Percentiles rank a stretch among this genome's conserved stretches.
Evolutionary conservation across 768 basidiomycete genomes (phyloP).

Genomic region (Russula sp.): DNA sequence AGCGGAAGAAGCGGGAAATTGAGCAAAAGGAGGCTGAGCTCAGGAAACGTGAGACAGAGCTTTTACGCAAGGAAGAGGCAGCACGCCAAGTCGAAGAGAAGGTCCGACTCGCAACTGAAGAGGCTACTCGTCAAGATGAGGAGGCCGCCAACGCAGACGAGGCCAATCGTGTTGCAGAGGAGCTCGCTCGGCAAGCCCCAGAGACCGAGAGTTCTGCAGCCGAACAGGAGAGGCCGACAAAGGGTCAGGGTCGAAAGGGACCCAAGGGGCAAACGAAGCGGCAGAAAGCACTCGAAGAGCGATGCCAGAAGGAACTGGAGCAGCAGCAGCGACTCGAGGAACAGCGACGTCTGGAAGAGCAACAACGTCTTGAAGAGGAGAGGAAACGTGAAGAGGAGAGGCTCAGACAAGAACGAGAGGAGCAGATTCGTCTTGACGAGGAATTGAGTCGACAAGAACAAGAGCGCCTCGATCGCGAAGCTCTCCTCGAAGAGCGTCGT

Average conservation of each 20-base stretch:
- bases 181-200: neutral
- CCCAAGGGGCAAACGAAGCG: conserved; percentile 17
- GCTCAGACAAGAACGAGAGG: conserved; percentile 14
- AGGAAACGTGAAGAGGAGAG: conserved; percentile 16
- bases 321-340: neutral
- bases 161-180: neutral
- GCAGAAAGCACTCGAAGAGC: conserved; percentile 22
- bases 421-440: conserved; percentile 19
- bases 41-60: conserved; percentile 17
- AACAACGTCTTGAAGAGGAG: conserved; percentile 32
- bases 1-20: conserved; percentile 18
- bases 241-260: conserved; percentile 6
- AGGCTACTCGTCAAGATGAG: conserved; percentile 1
- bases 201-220: conserved; percentile 5
- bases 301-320: conserved; percentile 14
- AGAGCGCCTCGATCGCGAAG: conserved; percentile 11
- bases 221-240: conserved; percentile 11
- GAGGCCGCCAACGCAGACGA: conserved; percentile 3
- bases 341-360: conserved; percentile 24
- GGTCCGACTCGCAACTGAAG: neutral
- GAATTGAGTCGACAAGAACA: conserved; percentile 19
- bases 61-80: conserved; percentile 10
- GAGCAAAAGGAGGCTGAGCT: conserved; percentile 19
- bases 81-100: neutral
- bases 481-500: conserved; percentile 6